Evolutionary conservation across 352 stramenopile species (phyloP).

Genomic region (Phytopythium mirpurense): DNA sequence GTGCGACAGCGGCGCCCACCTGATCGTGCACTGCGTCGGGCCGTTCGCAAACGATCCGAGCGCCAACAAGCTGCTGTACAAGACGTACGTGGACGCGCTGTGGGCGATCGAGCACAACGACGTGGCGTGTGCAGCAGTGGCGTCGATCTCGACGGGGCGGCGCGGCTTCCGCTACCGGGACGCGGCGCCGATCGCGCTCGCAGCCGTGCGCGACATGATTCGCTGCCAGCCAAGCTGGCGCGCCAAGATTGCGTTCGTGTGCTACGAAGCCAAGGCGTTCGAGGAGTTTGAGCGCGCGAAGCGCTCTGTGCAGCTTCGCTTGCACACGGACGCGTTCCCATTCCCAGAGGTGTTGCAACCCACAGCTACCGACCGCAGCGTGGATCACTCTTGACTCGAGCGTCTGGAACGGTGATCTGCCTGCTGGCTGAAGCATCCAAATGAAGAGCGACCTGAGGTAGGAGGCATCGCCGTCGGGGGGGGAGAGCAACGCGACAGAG

Average conservation of each 20-base stretch:
- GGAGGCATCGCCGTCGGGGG: too few relatives aligned
- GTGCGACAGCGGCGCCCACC: conserved; percentile 28
- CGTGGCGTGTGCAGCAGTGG: conserved; percentile 37
- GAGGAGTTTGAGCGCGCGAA: conserved; percentile 26
- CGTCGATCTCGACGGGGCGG: conserved; percentile 50
- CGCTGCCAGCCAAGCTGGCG: conserved; percentile 22
- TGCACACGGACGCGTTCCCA: conserved; percentile 12
- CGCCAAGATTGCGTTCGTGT: conserved; percentile 46
- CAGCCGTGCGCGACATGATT: conserved; percentile 38
- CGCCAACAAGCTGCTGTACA: conserved; percentile 28
- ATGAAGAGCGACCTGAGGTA: too few relatives aligned
- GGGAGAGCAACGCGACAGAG: too few relatives aligned
- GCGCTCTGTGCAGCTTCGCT: conserved; percentile 7
- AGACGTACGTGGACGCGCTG: conserved; percentile 49
- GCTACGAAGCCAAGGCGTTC: conserved; percentile 32
- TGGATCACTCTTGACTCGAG: too few relatives aligned
- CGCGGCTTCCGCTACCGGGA: conserved; percentile 25
- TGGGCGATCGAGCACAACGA: conserved; percentile 19
- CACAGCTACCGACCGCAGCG: background rate
- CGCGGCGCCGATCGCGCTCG: conserved; percentile 33
- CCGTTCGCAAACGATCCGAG: conserved; percentile 7
- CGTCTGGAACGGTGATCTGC: too few relatives aligned
- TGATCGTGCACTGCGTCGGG: conserved; percentile 61
- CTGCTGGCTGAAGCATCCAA: too few relatives aligned
- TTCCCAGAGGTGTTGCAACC: conserved; percentile 12